Evolutionary conservation across 306 rosid genomes (phyloP).

Genomic region (Vicia sativa): DNA sequence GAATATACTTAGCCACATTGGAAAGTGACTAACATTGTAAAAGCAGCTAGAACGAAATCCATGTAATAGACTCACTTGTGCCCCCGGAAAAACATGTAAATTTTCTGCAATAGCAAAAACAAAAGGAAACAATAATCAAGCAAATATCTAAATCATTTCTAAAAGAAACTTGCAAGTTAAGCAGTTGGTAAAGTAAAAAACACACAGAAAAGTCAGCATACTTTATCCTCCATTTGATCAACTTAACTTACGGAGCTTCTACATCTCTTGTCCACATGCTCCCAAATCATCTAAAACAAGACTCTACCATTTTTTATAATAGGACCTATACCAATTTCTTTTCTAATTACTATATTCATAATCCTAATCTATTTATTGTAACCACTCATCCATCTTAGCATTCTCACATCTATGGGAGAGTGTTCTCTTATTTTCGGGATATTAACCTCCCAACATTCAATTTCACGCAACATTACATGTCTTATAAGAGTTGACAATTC

Average conservation of each 20-base stretch:
- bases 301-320: no score
- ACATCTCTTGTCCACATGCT: neutral
- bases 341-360: no score
- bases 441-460: no score
- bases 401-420: no score
- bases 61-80: conserved; percentile 56
- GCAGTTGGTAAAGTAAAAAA: conserved; percentile 7
- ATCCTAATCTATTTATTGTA: no score
- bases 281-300: neutral
- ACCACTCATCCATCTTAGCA: no score
- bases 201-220: neutral
- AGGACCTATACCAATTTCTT: no score
- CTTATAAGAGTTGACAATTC: no score
- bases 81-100: conserved; percentile 90
- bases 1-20: conserved; percentile 48
- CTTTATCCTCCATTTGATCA: conserved; percentile 17
- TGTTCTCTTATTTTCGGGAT: no score
- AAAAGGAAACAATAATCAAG: conserved; percentile 23
- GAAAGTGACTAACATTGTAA: conserved; percentile 28
- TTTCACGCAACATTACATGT: no score
- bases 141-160: conserved; percentile 9
- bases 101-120: conserved; percentile 68
- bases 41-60: conserved; percentile 39
- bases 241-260: neutral
- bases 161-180: conserved; percentile 1